Conservation (phyloP, 225 moss, liverwort and hornwort species). For the Pseudoscleropodium purum region DNA sequence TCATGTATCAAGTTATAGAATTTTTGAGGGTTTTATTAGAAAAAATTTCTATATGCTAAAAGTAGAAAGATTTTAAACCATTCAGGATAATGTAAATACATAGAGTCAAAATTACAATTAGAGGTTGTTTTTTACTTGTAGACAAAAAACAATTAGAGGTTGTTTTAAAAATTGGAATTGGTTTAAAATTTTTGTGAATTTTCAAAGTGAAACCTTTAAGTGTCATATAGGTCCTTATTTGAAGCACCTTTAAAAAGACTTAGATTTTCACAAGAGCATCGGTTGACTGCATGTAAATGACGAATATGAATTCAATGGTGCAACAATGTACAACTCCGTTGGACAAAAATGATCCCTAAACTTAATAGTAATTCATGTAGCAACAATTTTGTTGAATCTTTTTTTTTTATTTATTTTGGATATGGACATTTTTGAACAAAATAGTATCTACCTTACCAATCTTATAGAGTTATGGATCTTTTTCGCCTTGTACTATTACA, state of each 20-base stretch:
- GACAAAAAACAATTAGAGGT: neutral
- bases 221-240: neutral
- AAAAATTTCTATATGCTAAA: no score
- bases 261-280: neutral
- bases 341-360: neutral
- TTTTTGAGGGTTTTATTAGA: no score
- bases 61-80: neutral
- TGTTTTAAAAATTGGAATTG: neutral
- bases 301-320: neutral
- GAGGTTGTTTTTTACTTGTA: neutral
- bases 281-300: neutral
- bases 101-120: neutral
- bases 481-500: fast-evolving
- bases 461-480: neutral
- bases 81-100: neutral
- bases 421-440: neutral
- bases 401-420: neutral
- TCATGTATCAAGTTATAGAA: no score
- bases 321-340: neutral
- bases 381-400: neutral
- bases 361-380: neutral
- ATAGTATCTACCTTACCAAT: neutral
- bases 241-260: neutral
- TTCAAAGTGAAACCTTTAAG: neutral
- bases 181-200: neutral